phyloP scores from a whole-genome alignment of 2,329 filamentous ascomycete genomes.

The Aureobasidium musti region DNA sequence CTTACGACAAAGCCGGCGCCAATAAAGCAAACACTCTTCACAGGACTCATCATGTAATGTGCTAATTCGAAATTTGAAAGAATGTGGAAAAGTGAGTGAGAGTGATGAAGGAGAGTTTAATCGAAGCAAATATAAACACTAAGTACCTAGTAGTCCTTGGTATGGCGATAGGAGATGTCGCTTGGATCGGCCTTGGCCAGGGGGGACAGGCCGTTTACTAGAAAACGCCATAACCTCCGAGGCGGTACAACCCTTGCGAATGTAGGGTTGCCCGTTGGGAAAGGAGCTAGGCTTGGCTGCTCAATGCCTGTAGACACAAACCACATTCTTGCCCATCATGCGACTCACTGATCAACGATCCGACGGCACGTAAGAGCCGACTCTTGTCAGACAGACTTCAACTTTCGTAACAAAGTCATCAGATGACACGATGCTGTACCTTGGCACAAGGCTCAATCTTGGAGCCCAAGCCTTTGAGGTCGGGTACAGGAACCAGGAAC shows the following conservation, averaged over 20 bases:
- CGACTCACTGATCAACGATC: background rate
- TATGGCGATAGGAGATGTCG: conserved; percentile 14
- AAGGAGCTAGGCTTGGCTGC: background rate
- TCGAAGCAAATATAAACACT: background rate
- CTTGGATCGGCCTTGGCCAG: background rate
- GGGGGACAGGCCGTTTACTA: background rate
- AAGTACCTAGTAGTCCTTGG: conserved; percentile 9
- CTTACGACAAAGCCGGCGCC: conserved; percentile 32
- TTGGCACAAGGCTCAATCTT: conserved; percentile 9
- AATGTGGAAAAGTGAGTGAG: conserved; percentile 14
- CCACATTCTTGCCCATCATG: background rate
- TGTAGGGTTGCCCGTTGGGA: background rate
- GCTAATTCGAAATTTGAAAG: background rate
- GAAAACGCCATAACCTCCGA: background rate
- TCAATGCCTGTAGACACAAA: background rate
- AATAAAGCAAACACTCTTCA: conserved; percentile 30
- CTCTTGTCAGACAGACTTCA: background rate
- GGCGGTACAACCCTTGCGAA: background rate
- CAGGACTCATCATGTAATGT: conserved; percentile 14
- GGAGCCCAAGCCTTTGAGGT: background rate
- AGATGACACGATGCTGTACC: background rate
- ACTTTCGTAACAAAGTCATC: background rate
- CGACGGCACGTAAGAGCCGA: background rate
- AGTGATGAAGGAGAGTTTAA: conserved; percentile 4
- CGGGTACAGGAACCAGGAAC: background rate